Base-by-base conservation (phyloP, 306 rosid species). In the Castanopsis chinensis region DNA sequence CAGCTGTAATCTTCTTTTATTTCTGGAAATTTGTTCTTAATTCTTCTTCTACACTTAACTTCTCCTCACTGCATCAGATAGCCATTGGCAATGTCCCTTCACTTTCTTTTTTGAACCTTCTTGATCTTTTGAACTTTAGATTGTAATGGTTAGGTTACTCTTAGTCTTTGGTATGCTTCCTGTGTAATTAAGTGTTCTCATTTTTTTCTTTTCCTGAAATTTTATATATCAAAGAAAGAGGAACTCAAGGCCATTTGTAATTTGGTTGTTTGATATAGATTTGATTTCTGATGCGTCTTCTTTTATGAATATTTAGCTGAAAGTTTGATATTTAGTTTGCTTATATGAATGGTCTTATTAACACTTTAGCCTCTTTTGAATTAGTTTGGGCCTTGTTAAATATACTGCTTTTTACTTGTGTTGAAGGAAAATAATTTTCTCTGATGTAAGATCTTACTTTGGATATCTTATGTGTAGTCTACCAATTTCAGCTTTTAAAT, bases 401-500 rank as follows among this genome's bases (percentile, higher is more conserved):
- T 59, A 75, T 23, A 28, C 72, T 75, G 9, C 53, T 30, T 28
- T 72, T 64, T 57, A 43, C 54, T 57, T 64, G 77, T 49, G 57
- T 83, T 65, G 67, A 49, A 72, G 72, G 75, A 53, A 5, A 64
- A 56, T 56, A 20, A 49, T 61, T 83, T 11, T 37, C 32, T 74
- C 77, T 53, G 14, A 65, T n/a, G 67, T 37, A 58, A 78, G 71
- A 32, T 33, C 63, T 76, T 70, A 19, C 69, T 55, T 69, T 61
- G 45, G 74, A 70, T 14, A 69, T 52, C 41, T 60, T 64, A 32
- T 69, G 60, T 49, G 71, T 20, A 76, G 41, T 73, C 18, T 25
- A 33, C 53, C 72, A 19, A 32, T 30, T 18, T 30, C 45, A 65
- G 43, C 71, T 65, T 17, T 49, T 65, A 6, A 30, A 15, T 30